phyloP scores from a whole-genome alignment of 106 monocot genomes.

The Acorus calamus region DNA sequence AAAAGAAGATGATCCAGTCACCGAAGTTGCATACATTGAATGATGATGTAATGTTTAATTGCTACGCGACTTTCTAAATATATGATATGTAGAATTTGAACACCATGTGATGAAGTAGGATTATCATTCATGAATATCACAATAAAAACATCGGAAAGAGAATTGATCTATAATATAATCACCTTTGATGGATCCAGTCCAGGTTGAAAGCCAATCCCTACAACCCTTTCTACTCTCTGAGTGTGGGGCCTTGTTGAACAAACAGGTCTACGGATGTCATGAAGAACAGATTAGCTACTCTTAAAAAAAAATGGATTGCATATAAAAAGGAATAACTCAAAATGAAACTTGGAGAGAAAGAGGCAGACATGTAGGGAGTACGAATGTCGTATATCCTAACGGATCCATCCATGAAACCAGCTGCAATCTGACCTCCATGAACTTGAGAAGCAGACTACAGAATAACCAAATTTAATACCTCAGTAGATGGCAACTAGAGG shows the following conservation, averaged over 20 bases:
- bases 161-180: slow-evolving; percentile 3
- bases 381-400: slow-evolving; percentile 85
- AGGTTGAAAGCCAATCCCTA: slow-evolving; percentile 95
- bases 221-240: slow-evolving; percentile 62
- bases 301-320: neutral
- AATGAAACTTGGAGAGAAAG: slow-evolving; percentile 8
- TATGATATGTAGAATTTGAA: too few relatives aligned
- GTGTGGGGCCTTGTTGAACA: slow-evolving; percentile 61
- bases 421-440: slow-evolving; percentile 58
- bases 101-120: too few relatives aligned
- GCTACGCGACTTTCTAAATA: too few relatives aligned
- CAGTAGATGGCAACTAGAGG: too few relatives aligned
- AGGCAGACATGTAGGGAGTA: slow-evolving; percentile 44
- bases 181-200: slow-evolving; percentile 82
- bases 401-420: slow-evolving; percentile 65
- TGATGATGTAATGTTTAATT: too few relatives aligned
- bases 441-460: slow-evolving; percentile 84
- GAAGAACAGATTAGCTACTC: neutral
- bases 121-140: too few relatives aligned
- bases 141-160: neutral
- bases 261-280: slow-evolving; percentile 32
- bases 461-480: neutral
- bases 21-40: too few relatives aligned
- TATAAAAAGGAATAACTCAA: neutral
- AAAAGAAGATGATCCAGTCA: too few relatives aligned